Evolutionary conservation across 2,329 filamentous ascomycete species (phyloP).

Genomic region (Blastomyces gilchristii): DNA sequence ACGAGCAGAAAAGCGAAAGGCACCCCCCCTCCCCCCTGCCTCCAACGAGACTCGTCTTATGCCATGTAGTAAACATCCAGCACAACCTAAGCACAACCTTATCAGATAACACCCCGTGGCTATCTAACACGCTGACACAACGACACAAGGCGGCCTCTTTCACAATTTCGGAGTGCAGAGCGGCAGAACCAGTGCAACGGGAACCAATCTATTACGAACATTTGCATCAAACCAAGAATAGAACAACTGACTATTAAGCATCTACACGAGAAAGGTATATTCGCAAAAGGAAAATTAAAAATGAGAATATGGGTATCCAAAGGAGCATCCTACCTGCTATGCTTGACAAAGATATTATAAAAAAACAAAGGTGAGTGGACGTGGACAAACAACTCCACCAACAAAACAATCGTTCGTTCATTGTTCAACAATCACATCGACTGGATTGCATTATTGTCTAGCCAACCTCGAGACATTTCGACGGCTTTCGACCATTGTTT

Average conservation of each 20-base stretch:
- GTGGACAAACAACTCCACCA: constrained; percentile 8
- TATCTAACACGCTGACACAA: constrained; percentile 4
- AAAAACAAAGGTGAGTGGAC: neutral
- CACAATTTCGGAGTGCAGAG: neutral
- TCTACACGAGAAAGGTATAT: constrained; percentile 1
- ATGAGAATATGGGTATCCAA: constrained; percentile 1
- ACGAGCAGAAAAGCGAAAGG: neutral
- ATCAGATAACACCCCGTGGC: neutral
- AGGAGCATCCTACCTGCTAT: neutral
- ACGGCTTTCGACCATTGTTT: constrained; percentile 66
- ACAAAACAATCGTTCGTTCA: constrained; percentile 1
- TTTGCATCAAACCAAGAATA: constrained; percentile 1
- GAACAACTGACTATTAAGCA: constrained; percentile 1
- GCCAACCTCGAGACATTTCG: constrained; percentile 67
- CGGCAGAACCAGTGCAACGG: neutral
- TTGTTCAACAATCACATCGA: constrained; percentile 13
- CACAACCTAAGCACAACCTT: neutral
- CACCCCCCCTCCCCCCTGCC: no score
- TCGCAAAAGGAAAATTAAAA: neutral
- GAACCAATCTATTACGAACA: neutral
- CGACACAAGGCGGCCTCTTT: constrained; percentile 7
- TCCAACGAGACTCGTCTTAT: neutral
- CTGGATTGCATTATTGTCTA: constrained; percentile 22
- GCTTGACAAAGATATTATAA: neutral
- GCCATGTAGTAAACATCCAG: neutral